Percentiles rank a stretch among this genome's conserved stretches.
These are phyloP conservation scores for Syzygium grande DNA, from an alignment of 345 rosid species.

Conservation along the genomic window DNA sequence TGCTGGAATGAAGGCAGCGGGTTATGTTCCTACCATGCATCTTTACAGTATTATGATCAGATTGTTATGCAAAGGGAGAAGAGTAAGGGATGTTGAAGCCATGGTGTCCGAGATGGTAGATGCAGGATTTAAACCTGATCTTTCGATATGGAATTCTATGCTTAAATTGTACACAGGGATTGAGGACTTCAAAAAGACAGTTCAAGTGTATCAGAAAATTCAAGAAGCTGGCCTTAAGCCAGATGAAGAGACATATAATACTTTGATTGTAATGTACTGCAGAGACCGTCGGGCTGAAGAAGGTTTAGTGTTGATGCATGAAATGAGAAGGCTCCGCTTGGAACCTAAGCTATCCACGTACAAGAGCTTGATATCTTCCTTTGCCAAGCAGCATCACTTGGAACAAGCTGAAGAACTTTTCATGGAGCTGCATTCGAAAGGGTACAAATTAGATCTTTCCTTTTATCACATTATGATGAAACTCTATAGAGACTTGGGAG, in stretches of 20 bases:
- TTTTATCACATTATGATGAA: slow-evolving; percentile 93
- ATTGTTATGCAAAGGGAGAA: slow-evolving; percentile 70
- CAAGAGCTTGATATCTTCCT: slow-evolving; percentile 91
- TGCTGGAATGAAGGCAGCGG: slow-evolving; percentile 92
- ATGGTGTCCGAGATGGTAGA: slow-evolving; percentile 92
- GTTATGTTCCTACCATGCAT: slow-evolving; percentile 91
- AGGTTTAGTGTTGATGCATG: slow-evolving; percentile 65
- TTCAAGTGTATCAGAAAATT: slow-evolving; percentile 62
- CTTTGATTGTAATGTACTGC: slow-evolving; percentile 79
- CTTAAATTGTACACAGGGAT: slow-evolving; percentile 67
- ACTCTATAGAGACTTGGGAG: slow-evolving; percentile 65
- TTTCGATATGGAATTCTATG: slow-evolving; percentile 83
- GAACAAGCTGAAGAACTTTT: slow-evolving; percentile 81
- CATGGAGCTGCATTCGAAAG: slow-evolving; percentile 51
- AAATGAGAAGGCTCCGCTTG: slow-evolving; percentile 61
- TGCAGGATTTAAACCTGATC: slow-evolving; percentile 76
- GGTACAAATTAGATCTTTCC: slow-evolving; percentile 75
- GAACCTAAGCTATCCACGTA: slow-evolving; percentile 80
- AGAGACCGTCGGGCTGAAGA: slow-evolving; percentile 83
- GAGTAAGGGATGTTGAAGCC: slow-evolving; percentile 77
- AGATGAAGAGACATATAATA: slow-evolving; percentile 81
- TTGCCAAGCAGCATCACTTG: slow-evolving; percentile 60
- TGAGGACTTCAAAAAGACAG: slow-evolving; percentile 68
- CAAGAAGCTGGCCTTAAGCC: slow-evolving; percentile 65
- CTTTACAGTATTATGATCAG: slow-evolving; percentile 76